A percentile compares a stretch with the other conserved stretches of the same genome.
phyloP scores from a whole-genome alignment of 768 basidiomycete genomes.

The Boletus barrowsii region DNA sequence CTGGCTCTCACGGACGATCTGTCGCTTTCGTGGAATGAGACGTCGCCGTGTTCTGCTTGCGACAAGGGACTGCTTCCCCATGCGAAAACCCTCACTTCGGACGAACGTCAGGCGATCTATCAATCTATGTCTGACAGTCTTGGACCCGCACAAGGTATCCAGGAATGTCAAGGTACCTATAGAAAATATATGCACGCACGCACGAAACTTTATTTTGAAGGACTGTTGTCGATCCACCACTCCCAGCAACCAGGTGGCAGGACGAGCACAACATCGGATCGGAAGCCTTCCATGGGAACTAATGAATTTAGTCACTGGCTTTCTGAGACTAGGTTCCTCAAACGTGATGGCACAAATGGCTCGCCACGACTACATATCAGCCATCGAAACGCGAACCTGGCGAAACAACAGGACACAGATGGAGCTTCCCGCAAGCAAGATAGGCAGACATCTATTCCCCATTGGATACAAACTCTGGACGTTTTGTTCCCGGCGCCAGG shows the following conservation, averaged over 20 bases:
- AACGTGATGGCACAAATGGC: slow-evolving; percentile 15
- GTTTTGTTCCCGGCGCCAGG: slow-evolving; percentile 24
- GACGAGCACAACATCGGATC: slow-evolving; percentile 8
- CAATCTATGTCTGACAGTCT: slow-evolving; percentile 48
- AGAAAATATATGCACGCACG: slow-evolving; percentile 49
- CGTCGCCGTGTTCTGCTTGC: slow-evolving; percentile 21
- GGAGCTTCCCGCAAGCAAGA: slow-evolving; percentile 3
- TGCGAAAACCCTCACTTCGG: slow-evolving; percentile 34
- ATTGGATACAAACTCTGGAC: slow-evolving; percentile 20
- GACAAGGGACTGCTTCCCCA: slow-evolving; percentile 12
- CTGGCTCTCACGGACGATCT: slow-evolving; percentile 7
- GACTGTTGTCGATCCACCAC: slow-evolving; percentile 27
- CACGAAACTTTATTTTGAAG: slow-evolving; percentile 46
- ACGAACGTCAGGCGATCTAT: slow-evolving; percentile 53
- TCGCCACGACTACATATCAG: slow-evolving; percentile 8
- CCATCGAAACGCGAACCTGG: slow-evolving; percentile 14
- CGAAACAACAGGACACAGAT: slow-evolving; percentile 9
- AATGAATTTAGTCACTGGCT: slow-evolving; percentile 33
- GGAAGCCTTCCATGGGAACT: slow-evolving; percentile 11
- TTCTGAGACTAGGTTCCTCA: slow-evolving; percentile 27
- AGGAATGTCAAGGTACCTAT: slow-evolving; percentile 53
- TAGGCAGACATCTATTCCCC: slow-evolving; percentile 5
- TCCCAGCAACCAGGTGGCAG: slow-evolving; percentile 10
- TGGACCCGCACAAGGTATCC: slow-evolving; percentile 42
- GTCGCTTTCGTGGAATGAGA: slow-evolving; percentile 11